Base-by-base conservation (phyloP, 768 basidiomycete genomes). In the Suillus hirtellus region DNA sequence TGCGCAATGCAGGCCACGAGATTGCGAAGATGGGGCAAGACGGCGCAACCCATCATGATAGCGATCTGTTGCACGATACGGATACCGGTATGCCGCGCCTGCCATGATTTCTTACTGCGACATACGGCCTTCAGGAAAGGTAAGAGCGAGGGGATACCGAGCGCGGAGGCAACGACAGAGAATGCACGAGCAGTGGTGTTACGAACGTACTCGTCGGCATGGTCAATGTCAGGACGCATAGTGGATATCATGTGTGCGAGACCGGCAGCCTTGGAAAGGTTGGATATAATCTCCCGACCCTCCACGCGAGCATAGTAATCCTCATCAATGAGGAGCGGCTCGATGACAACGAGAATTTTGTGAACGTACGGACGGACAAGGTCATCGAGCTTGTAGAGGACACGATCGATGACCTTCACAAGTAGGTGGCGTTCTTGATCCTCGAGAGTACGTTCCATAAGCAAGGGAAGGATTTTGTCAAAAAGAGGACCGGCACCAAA, bases 231-330 rank as follows among this genome's bases (percentile, higher is more conserved):
- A 3, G 97, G 96, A 69, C 96, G 91, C 96, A 99, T 99, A 21
- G 96, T 99, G 42, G 97, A 99, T 70, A 99, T 99, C 97, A 99
- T 99, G 79, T 99, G 97, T 2, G 97, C 96, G 31, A 99, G 89
- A 77, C 97, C 97, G 37, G 96, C 96, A 12, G 97, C 97, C 77
- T 99, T 99, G 35, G 97, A 96, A 47, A 99, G 81, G 76, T 99
- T 99, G 70, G 94, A 96, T 69, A 99, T 99, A 74, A 99, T 99
- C 81, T 99, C 97, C 40, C 96, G 94, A 67, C 97, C 97, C 79
- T 99, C 97, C 49, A 98, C 95, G 76, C 95, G 93, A 53, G 92
- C 92, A 69, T 93, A 95, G 77, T 94, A 94, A 74, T 99, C 97
- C 75, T 98, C 96, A 76, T 99, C 96, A 71, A 99, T 99, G 73